Evolutionary conservation across 2,329 filamentous ascomycete genomes (phyloP), one percentile per base, ranked within the genome.

Genomic region (Cordyceps fumosorosea): DNA sequence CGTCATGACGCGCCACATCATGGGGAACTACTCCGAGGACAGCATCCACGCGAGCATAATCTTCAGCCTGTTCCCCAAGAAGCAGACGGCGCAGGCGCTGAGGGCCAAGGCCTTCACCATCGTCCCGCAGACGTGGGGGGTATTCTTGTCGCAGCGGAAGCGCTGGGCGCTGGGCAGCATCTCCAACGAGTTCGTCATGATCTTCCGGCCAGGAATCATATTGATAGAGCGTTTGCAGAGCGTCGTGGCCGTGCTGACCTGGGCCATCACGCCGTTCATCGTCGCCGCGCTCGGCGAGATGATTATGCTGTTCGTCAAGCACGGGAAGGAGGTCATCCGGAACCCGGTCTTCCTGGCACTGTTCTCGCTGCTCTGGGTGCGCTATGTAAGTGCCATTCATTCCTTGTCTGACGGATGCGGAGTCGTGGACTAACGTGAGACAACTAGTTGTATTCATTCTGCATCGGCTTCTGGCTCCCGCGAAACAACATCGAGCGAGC

Each of bases 11-110:
- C 74, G 74, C 66, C 78, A 80, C 56, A 79, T 81, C 64, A 78
- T 79, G 67, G 78, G 77, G 14, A 78, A 76, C 20, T 78, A 79
- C 45, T 80, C 77, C 3, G 80, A 81, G 63, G 79, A 81, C 57
- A 76, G 77, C 52, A 81, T 81, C 64, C 79, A 81, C 60, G 78
- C 78, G 1, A 78, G 75, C 64, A 75, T 80, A 64, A 78, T 81
- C 65, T 77, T 81, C 59, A 78, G 77, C 62, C 70, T 76, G 12
- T 78, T 75, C 63, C 78, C 79, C 0, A 67, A 75, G 24, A 76
- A 75, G 34, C 74, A 75, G 54, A 81, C 78, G 0, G 74, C 77
- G 0, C 79, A 81, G 67, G 78, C 79, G 0, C 72, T 81, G 2
- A 72, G 73, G 0, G 78, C 80, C 34, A 76, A 77, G 58, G 78